Percentiles rank a stretch among this genome's conserved stretches.
Conservation (phyloP, 2,329 filamentous ascomycete genomes). For the Dactylellina sp. region DNA sequence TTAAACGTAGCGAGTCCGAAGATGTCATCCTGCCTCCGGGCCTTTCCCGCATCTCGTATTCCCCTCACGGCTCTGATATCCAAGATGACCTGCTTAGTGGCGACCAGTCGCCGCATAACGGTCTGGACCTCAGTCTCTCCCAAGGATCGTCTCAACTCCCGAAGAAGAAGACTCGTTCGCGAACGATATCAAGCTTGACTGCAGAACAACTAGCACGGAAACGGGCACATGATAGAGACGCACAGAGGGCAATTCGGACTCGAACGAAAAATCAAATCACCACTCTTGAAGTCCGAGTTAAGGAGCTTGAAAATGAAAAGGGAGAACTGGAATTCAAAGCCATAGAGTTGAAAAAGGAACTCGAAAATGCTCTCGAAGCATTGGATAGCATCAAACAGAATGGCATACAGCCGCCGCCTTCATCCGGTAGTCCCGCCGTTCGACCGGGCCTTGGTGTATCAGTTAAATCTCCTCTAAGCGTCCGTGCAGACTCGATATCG, state of each 20-base stretch:
- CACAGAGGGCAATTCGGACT: slow-evolving; percentile 85
- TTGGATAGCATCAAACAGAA: slow-evolving; percentile 52
- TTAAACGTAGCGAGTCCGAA: slow-evolving; percentile 55
- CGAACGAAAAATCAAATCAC: slow-evolving; percentile 85
- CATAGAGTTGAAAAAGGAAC: slow-evolving; percentile 78
- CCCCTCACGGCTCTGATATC: slow-evolving; percentile 50
- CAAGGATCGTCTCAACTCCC: slow-evolving; percentile 62
- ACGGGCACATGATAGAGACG: slow-evolving; percentile 89
- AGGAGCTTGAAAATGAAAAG: slow-evolving; percentile 69
- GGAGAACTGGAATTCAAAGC: slow-evolving; percentile 77
- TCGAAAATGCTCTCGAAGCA: slow-evolving; percentile 50
- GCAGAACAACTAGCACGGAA: slow-evolving; percentile 90
- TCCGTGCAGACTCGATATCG: slow-evolving; percentile 25
- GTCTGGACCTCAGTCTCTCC: slow-evolving; percentile 63
- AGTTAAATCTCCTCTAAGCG: slow-evolving; percentile 36
- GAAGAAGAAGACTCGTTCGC: slow-evolving; percentile 64
- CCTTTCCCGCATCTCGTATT: slow-evolving; percentile 22
- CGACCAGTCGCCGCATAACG: slow-evolving; percentile 42
- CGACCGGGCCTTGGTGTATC: slow-evolving; percentile 19
- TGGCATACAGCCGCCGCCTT: slow-evolving; percentile 36
- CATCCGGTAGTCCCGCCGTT: slow-evolving; percentile 1
- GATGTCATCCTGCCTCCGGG: slow-evolving; percentile 25
- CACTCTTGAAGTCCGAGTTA: slow-evolving; percentile 76
- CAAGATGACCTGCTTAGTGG: slow-evolving; percentile 46
- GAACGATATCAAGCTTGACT: slow-evolving; percentile 87